A percentile compares a stretch with the other conserved stretches of the same genome.
Evolutionary conservation across 108 stramenopile genomes (phyloP).

Genomic region (Cylindrotheca fusiformis): DNA sequence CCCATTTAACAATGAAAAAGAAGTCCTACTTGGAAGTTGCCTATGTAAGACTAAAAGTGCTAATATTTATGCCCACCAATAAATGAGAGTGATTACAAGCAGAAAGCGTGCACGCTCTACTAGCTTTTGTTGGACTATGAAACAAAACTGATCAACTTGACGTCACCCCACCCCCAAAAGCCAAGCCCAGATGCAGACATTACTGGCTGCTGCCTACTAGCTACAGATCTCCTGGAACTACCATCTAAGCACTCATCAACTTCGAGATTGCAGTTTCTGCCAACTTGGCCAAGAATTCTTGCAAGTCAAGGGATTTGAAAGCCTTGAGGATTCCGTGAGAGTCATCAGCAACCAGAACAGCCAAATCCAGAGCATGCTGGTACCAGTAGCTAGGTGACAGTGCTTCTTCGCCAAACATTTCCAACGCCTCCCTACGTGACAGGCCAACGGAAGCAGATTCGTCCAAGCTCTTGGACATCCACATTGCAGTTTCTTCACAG

Average conservation of each 20-base stretch:
- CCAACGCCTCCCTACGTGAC: constrained; percentile 28
- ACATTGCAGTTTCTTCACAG: constrained; percentile 66
- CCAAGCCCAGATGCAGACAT: no score
- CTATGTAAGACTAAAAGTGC: no score
- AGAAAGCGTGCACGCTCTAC: no score
- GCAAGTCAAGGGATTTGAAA: constrained; percentile 29
- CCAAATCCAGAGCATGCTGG: constrained; percentile 50
- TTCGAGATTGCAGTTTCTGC: constrained; percentile 37
- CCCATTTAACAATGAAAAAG: no score
- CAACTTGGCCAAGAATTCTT: constrained; percentile 43
- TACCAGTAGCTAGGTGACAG: constrained; percentile 67
- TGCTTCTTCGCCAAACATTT: constrained; percentile 29
- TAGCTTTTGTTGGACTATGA: no score
- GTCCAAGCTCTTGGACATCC: constrained; percentile 56
- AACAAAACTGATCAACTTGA: no score
- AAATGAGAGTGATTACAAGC: no score
- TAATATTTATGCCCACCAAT: no score
- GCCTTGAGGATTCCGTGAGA: constrained; percentile 45
- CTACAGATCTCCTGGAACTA: no score
- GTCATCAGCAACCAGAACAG: constrained; percentile 63
- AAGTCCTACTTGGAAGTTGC: no score
- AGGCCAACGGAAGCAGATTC: constrained; percentile 27
- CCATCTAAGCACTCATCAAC: constrained; percentile 7
- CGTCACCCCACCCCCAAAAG: no score
- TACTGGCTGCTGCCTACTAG: no score